Evolutionary conservation across 1,284 basidiomycete genomes (phyloP), one percentile per base, ranked within the genome.

Genomic region (Irpex lacteus): DNA sequence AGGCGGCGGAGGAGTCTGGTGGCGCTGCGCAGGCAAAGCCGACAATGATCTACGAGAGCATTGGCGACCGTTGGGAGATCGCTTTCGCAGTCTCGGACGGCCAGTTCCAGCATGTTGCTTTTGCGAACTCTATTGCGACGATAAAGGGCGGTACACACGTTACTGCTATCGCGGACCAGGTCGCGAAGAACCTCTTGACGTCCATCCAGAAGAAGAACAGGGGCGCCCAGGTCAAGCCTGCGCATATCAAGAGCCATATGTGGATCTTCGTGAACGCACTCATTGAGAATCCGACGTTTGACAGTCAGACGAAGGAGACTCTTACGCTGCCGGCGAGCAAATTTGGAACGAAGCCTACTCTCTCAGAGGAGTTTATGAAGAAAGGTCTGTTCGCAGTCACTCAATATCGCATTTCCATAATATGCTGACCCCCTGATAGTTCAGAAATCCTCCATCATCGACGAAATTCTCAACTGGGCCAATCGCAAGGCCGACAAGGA

Each of bases 271-370:
- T 99, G 75, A 99, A 99, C 73, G 90, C 94, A 21, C 83, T 98
- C 67, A 92, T 99, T 68, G 96, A 98, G 80, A 99, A 99, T 75
- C 97, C 98, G 7, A 95, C 96, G 0, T 99, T 99, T 78, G 97
- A 99, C 83, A 96, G 95, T 80, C 98, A 99, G 78, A 99, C 98
- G 57, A 99, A 99, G 81, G 98, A 99, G 78, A 94, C 91, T 6
- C 80, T 99, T 69, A 99, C 96, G 1, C 81, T 99, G 57, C 90
- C 92, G 26, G 81, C 90, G 49, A 91, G 89, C 58, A 97, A 98
- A 74, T 99, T 99, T 74, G 95, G 94, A 59, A 93, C 92, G 66
- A 96, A 91, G 75, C 94, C 94, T 1, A 72, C 71, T 0, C 76
- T 98, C 32, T 88, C 92, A 1, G 97, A 99, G 64, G 96, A 98